These are phyloP conservation scores for Teratosphaeria nubilosa DNA, from an alignment of 2,329 filamentous ascomycete genomes.

Conservation along the genomic window DNA sequence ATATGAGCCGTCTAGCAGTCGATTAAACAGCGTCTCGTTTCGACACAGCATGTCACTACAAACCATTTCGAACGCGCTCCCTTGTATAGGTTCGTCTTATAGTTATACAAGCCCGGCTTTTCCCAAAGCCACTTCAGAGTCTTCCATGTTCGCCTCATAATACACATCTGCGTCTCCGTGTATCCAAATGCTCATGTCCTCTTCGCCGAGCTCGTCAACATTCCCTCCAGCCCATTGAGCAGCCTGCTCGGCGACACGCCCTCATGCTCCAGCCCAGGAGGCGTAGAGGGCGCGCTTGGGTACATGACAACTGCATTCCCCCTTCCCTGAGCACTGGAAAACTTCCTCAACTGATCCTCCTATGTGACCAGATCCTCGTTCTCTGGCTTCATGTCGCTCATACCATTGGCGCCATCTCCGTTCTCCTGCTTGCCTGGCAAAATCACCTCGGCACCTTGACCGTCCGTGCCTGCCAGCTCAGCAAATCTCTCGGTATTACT, in stretches of 20 bases:
- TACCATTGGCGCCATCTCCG: neutral
- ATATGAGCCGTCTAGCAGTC: neutral
- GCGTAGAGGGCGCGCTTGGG: neutral
- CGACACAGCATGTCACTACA: neutral
- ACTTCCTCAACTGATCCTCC: neutral
- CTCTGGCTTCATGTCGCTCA: neutral
- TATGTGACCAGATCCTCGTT: neutral
- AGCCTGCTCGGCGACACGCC: neutral
- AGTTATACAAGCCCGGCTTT: neutral
- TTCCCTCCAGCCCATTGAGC: neutral
- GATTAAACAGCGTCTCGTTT: neutral
- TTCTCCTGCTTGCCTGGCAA: slow-evolving; percentile 16
- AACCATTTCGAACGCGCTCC: neutral
- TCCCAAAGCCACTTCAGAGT: neutral
- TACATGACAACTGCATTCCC: neutral
- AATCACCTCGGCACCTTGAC: slow-evolving; percentile 24
- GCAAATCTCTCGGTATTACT: slow-evolving; percentile 18
- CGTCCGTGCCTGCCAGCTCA: slow-evolving; percentile 15
- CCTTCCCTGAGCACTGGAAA: neutral
- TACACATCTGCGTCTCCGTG: neutral
- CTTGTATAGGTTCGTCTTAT: neutral
- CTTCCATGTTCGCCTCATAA: neutral
- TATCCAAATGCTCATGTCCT: neutral
- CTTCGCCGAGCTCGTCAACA: neutral
- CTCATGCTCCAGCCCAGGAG: neutral